Percentiles rank a stretch among this genome's conserved stretches.
phyloP scores from a whole-genome alignment of 495 filamentous ascomycete genomes.

The Tuber umbilicatum region DNA sequence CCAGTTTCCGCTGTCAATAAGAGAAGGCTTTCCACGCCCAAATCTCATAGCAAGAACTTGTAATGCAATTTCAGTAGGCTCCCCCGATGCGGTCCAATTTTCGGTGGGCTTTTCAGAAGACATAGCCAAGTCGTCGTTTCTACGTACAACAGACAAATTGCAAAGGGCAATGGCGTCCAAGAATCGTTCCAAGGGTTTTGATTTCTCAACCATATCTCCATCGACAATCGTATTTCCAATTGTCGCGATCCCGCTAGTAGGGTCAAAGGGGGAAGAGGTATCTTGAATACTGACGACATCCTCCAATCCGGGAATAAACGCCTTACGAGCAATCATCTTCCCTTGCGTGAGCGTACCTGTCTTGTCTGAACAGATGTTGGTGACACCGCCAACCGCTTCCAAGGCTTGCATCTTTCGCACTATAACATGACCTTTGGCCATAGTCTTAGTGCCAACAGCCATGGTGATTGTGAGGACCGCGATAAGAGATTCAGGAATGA shows the following conservation, averaged over 20 bases:
- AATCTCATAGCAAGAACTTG: slow-evolving; percentile 51
- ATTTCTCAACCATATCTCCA: slow-evolving; percentile 17
- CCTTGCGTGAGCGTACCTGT: slow-evolving; percentile 59
- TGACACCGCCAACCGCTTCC: slow-evolving; percentile 57
- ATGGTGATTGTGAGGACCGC: slow-evolving; percentile 72
- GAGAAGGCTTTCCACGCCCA: slow-evolving; percentile 40
- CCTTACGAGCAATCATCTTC: slow-evolving; percentile 53
- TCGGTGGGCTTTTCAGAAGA: slow-evolving; percentile 38
- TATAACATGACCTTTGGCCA: slow-evolving; percentile 63
- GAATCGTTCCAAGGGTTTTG: slow-evolving; percentile 30
- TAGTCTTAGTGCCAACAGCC: slow-evolving; percentile 64
- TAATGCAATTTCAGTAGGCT: slow-evolving; percentile 56
- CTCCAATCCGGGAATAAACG: slow-evolving; percentile 42
- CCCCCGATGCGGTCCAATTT: slow-evolving; percentile 50
- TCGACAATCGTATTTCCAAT: slow-evolving; percentile 35
- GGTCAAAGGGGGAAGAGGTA: slow-evolving; percentile 40
- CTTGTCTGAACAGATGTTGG: slow-evolving; percentile 58
- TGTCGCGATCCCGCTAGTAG: slow-evolving; percentile 32
- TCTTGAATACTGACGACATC: slow-evolving; percentile 38
- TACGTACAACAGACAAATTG: slow-evolving; percentile 35
- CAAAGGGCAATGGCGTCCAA: slow-evolving; percentile 42
- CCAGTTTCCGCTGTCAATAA: slow-evolving; percentile 41
- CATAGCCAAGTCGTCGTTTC: slow-evolving; percentile 37
- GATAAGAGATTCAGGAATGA: slow-evolving; percentile 70
- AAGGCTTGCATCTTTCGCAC: slow-evolving; percentile 60